These are phyloP conservation scores for Tolypocladium nubicola DNA, from an alignment of 2,329 filamentous ascomycete species.

Conservation along the genomic window DNA sequence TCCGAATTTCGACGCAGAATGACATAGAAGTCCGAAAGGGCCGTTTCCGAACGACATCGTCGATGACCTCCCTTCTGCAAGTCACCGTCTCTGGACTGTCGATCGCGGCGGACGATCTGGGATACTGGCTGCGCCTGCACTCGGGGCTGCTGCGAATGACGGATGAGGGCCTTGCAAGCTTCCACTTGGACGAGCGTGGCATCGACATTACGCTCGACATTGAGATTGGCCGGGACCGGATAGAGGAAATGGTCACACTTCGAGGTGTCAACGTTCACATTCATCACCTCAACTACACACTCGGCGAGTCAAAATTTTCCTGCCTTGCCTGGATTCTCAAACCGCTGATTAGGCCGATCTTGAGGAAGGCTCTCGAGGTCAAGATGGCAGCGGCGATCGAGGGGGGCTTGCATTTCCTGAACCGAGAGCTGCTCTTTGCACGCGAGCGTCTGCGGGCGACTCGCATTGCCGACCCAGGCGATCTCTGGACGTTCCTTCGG, in stretches of 20 bases:
- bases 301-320: constrained; percentile 65
- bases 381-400: constrained; percentile 65
- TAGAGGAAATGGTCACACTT: constrained; percentile 75
- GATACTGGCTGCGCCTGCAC: constrained; percentile 80
- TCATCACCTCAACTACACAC: constrained; percentile 73
- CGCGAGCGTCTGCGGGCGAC: constrained; percentile 79
- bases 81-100: constrained; percentile 76
- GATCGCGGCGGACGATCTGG: constrained; percentile 73
- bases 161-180: constrained; percentile 77
- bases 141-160: constrained; percentile 62
- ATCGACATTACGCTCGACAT: constrained; percentile 80
- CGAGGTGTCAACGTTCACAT: constrained; percentile 68
- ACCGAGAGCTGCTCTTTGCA: constrained; percentile 79
- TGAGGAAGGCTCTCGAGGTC: constrained; percentile 69
- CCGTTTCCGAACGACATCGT: constrained; percentile 48
- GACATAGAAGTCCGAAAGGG: constrained; percentile 78
- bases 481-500: constrained; percentile 71
- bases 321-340: constrained; percentile 76
- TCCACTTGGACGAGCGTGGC: constrained; percentile 76
- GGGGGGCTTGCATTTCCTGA: constrained; percentile 59
- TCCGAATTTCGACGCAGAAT: constrained; percentile 75
- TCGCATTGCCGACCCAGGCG: constrained; percentile 66
- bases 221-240: constrained; percentile 64
- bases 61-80: constrained; percentile 59
- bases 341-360: constrained; percentile 69